phyloP scores from a whole-genome alignment of 2,329 filamentous ascomycete species.

The Stagonosporopsis rhizophila region DNA sequence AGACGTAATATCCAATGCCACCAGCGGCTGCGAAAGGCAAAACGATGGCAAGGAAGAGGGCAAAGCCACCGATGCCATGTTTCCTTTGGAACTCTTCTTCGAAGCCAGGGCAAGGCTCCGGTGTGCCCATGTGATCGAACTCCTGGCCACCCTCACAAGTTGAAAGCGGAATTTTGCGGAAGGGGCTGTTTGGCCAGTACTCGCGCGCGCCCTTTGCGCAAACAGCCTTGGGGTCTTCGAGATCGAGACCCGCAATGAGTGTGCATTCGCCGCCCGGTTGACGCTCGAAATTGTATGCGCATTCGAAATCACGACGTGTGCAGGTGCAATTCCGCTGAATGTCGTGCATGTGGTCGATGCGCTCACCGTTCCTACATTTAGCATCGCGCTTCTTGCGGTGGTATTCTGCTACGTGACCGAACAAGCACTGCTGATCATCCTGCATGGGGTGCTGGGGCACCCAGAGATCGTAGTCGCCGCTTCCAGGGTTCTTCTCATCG shows the following conservation, averaged over 20 bases:
- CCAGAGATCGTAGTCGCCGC: constrained; percentile 85
- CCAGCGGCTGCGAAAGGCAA: constrained; percentile 75
- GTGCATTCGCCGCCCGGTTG: constrained; percentile 77
- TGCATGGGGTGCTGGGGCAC: constrained; percentile 82
- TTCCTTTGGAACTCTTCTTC: constrained; percentile 83
- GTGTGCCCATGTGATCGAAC: constrained; percentile 70
- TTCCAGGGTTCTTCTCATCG: constrained; percentile 65
- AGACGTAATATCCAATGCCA: constrained; percentile 83
- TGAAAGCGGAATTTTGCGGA: constrained; percentile 86
- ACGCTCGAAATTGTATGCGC: constrained; percentile 92
- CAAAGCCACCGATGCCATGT: constrained; percentile 71
- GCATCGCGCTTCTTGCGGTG: constrained; percentile 84
- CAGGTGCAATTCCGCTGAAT: constrained; percentile 81
- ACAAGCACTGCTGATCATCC: constrained; percentile 81
- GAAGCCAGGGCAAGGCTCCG: constrained; percentile 75
- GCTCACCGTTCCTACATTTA: constrained; percentile 82
- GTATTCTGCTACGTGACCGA: constrained; percentile 89
- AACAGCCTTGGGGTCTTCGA: constrained; percentile 64
- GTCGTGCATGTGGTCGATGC: constrained; percentile 69
- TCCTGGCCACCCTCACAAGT: constrained; percentile 81
- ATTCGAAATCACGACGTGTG: constrained; percentile 87
- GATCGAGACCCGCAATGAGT: constrained; percentile 75
- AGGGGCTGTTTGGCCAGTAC: constrained; percentile 86
- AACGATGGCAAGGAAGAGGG: constrained; percentile 84
- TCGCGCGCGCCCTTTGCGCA: constrained; percentile 75